Percentiles rank a stretch among this genome's conserved stretches.
Evolutionary conservation across 2,329 filamentous ascomycete species (phyloP).

Genomic region (Orbilia brochopaga): DNA sequence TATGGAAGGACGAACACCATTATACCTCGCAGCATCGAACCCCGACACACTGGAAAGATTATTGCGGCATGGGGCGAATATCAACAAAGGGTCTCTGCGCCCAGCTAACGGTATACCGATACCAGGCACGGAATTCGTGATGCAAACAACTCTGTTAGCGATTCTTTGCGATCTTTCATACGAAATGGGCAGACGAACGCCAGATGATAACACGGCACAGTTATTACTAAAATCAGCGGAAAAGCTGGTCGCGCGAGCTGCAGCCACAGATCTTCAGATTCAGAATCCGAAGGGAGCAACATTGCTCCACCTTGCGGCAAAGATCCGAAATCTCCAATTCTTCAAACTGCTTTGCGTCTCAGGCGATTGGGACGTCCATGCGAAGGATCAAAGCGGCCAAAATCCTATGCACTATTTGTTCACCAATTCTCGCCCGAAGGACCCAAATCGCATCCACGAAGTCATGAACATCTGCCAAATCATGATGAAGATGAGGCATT

Average conservation of each 20-base stretch:
- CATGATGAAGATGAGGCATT: constrained; percentile 28
- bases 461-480: constrained; percentile 18
- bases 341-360: constrained; percentile 33
- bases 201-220: not conserved
- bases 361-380: constrained; percentile 29
- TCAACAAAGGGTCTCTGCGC: not conserved
- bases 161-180: not conserved
- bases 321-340: constrained; percentile 20
- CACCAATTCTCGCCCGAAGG: not conserved
- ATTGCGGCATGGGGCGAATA: constrained; percentile 12
- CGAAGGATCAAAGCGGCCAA: not conserved
- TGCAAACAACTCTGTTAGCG: not conserved
- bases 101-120: no score
- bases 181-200: not conserved
- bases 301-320: constrained; percentile 16
- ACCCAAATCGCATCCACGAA: constrained; percentile 4
- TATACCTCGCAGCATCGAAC: constrained; percentile 4
- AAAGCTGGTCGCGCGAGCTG: no score
- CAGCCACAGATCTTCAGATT: no score
- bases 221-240: not conserved
- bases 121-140: not conserved
- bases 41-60: constrained; percentile 4
- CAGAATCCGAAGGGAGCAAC: no score
- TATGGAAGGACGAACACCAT: not conserved
- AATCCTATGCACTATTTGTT: constrained; percentile 28